Evolutionary conservation across 768 basidiomycete species (phyloP), one percentile per base, ranked within the genome.

Genomic region (Asterophora lycoperdoides): DNA sequence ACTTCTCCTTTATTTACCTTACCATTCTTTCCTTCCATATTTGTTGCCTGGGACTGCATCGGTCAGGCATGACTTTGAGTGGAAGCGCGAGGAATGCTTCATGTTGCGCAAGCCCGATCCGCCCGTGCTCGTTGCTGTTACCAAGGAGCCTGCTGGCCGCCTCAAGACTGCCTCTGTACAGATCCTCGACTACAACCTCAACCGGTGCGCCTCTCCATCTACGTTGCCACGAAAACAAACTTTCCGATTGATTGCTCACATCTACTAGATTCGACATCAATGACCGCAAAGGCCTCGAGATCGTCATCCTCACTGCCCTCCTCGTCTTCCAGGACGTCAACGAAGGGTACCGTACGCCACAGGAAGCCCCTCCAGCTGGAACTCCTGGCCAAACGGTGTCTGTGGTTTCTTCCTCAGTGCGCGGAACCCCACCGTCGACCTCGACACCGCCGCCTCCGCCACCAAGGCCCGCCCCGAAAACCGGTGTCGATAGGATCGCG

Each of bases 81-180:
- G 90, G 89, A 86, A 81, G 60, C 77, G 85, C 37, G 88, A 90
- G 60, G 84, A 86, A 56, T 91, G 89, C 65, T 91, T 76, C 64
- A 79, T 92, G 65, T 64, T 91, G 36, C 80, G 89, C 17, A 91
- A 91, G 61, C 90, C 89, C 8, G 90, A 93, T 55, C 90, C 90
- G 5, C 86, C 90, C 4, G 89, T 93, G 1, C 77, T 91, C 8
- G 84, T 93, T 10, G 89, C 88, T 0, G 74, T 90, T 23, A 89
- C 87, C 2, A 89, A 84, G 59, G 90, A 90, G 51, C 77, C 81
- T 1, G 71, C 81, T 2, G 83, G 85, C 6, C 73, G 79, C 18
- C 69, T 84, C 38, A 84, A 80, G 59, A 81, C 84, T 10, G 64
- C 77, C 0, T 74, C 81, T 2, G 71, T 90, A 23, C 90, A 93